phyloP scores from a whole-genome alignment of 768 basidiomycete species.

The Mycena rosella region DNA sequence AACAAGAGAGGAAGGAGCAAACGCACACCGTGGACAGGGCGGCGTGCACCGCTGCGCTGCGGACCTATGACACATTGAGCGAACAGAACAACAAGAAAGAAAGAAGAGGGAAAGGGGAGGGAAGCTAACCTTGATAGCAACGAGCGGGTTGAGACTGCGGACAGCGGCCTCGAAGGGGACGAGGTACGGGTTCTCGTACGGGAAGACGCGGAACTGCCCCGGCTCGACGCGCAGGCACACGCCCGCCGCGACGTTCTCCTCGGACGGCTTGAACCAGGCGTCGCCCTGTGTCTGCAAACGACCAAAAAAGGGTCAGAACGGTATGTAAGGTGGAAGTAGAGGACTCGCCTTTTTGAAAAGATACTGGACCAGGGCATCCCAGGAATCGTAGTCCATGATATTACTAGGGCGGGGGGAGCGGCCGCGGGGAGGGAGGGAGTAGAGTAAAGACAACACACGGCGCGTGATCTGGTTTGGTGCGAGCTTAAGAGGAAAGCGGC shows the following conservation, averaged over 20 bases:
- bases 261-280: conserved; percentile 89
- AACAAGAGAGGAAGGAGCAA: neutral
- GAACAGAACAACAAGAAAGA: neutral
- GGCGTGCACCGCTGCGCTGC: conserved; percentile 85
- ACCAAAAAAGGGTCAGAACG: no score
- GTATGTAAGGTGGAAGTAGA: neutral
- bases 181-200: conserved; percentile 86
- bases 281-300: conserved; percentile 76
- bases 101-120: neutral
- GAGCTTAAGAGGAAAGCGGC: neutral
- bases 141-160: conserved; percentile 81
- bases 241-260: conserved; percentile 84
- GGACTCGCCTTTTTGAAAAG: conserved; percentile 77
- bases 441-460: conserved; percentile 10
- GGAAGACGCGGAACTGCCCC: conserved; percentile 83
- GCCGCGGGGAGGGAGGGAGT: neutral
- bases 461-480: neutral
- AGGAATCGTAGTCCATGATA: conserved; percentile 87
- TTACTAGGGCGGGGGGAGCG: conserved; percentile 45
- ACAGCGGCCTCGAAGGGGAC: conserved; percentile 88
- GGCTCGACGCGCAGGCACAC: conserved; percentile 80
- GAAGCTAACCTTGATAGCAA: conserved; percentile 83
- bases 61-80: conserved; percentile 45
- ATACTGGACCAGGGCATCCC: conserved; percentile 84
- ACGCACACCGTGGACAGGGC: conserved; percentile 78